A percentile compares a stretch with the other conserved stretches of the same genome.
Conservation (phyloP, 202 grass and related monocot species). For the Schoenoplectus triqueter region DNA sequence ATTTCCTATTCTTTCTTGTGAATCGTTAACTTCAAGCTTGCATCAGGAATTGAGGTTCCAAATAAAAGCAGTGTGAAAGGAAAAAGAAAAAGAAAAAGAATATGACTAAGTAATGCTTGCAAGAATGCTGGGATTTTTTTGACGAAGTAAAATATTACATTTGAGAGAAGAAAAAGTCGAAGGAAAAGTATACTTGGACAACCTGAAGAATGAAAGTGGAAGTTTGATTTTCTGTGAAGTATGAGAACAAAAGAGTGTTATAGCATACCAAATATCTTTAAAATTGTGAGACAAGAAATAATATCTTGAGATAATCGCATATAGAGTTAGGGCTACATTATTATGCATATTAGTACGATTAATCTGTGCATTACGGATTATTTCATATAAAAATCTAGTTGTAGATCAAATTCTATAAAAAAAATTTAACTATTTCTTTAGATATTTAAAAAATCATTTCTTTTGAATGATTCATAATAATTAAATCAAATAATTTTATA, state of each 20-base stretch:
- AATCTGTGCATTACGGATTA: no score
- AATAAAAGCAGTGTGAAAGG: neutral
- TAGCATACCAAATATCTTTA: neutral
- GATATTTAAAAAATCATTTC: no score
- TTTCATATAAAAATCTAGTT: no score
- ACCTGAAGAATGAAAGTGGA: neutral
- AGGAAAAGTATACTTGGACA: conserved; percentile 2
- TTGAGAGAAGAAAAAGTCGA: neutral
- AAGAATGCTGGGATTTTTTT: conserved; percentile 15
- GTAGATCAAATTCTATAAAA: no score
- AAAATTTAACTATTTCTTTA: no score
- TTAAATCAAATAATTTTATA: no score
- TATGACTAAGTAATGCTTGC: neutral
- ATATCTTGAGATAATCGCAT: neutral
- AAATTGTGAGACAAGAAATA: neutral
- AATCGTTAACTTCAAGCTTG: no score
- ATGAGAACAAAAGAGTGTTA: neutral
- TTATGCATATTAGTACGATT: no score
- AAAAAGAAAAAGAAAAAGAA: neutral
- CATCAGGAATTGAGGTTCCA: neutral
- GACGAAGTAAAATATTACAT: conserved; percentile 1
- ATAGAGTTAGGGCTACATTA: no score
- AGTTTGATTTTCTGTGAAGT: conserved; percentile 11
- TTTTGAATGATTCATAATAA: no score
- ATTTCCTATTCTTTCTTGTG: no score